phyloP scores from a whole-genome alignment of 257 asterid species.

The Fraxinus quadrangulata region DNA sequence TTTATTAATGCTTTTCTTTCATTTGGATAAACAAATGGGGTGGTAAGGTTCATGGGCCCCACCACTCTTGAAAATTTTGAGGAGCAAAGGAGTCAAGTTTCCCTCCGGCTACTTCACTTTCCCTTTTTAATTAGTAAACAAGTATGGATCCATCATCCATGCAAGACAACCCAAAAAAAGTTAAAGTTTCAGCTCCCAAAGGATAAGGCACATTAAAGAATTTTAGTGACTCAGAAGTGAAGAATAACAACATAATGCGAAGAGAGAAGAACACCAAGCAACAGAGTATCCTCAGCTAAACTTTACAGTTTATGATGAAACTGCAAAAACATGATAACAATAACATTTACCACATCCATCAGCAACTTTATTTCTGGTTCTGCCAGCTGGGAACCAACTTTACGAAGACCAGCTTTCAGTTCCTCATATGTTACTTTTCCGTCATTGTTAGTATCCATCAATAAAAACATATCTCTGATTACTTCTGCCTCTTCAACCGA shows the following conservation, averaged over 20 bases:
- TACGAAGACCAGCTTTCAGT: conserved; percentile 76
- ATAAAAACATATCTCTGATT: conserved; percentile 86
- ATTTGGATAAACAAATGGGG: background rate
- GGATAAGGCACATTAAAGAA: background rate
- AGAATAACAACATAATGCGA: background rate
- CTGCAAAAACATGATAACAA: conserved; percentile 19
- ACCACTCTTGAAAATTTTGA: background rate
- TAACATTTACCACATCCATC: conserved; percentile 90
- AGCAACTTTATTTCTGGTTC: conserved; percentile 94
- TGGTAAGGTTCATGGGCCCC: background rate
- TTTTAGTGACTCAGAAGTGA: background rate
- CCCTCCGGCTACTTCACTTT: background rate
- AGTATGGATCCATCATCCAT: background rate
- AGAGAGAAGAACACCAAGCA: background rate
- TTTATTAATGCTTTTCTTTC: background rate
- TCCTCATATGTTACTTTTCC: conserved; percentile 92
- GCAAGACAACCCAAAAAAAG: background rate
- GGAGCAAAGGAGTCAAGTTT: background rate
- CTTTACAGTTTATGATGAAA: background rate
- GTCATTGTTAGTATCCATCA: conserved; percentile 90
- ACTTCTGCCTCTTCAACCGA: conserved; percentile 92
- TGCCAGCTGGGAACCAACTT: conserved; percentile 96
- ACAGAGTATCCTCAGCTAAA: background rate
- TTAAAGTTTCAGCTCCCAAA: background rate
- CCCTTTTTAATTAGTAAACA: background rate